phyloP scores from a whole-genome alignment of 192 early-diverging fungal species.

The Backusella tarrabulga region DNA sequence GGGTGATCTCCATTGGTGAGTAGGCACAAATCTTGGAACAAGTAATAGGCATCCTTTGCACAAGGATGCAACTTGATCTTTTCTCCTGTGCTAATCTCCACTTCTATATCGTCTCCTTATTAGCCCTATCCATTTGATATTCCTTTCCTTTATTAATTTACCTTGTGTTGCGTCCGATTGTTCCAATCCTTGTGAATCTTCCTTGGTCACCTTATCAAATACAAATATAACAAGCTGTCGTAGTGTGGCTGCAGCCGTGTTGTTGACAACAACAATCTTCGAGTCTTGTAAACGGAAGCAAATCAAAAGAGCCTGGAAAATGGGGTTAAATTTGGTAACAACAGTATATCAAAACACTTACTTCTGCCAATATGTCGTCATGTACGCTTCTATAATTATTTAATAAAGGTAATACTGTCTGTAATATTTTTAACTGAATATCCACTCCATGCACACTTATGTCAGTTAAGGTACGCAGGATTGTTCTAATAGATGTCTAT shows the following conservation, averaged over 20 bases:
- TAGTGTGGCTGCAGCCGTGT: slow-evolving; percentile 84
- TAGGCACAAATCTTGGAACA: slow-evolving; percentile 89
- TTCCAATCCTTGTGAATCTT: slow-evolving; percentile 47
- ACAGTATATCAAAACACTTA: slow-evolving; percentile 23
- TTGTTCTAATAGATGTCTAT: slow-evolving; percentile 56
- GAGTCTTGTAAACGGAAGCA: slow-evolving; percentile 86
- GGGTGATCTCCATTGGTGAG: slow-evolving; percentile 69
- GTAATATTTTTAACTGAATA: slow-evolving; percentile 91
- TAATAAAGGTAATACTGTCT: slow-evolving; percentile 87
- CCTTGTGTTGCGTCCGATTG: slow-evolving; percentile 15
- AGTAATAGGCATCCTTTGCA: slow-evolving; percentile 81
- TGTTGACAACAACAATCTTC: slow-evolving; percentile 75
- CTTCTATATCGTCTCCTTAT: background rate
- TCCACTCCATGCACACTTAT: slow-evolving; percentile 71
- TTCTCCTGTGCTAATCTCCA: slow-evolving; percentile 26
- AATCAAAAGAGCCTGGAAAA: slow-evolving; percentile 66
- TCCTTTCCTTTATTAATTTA: background rate
- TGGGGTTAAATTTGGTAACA: background rate
- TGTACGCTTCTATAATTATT: slow-evolving; percentile 79
- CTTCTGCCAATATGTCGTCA: slow-evolving; percentile 80
- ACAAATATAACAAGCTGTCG: slow-evolving; percentile 80
- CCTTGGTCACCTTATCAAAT: slow-evolving; percentile 79
- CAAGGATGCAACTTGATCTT: slow-evolving; percentile 48
- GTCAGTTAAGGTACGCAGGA: slow-evolving; percentile 70
- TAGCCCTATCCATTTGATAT: background rate